Evolutionary conservation across 495 filamentous ascomycete species (phyloP).

Genomic region (Pyronema omphalodes): DNA sequence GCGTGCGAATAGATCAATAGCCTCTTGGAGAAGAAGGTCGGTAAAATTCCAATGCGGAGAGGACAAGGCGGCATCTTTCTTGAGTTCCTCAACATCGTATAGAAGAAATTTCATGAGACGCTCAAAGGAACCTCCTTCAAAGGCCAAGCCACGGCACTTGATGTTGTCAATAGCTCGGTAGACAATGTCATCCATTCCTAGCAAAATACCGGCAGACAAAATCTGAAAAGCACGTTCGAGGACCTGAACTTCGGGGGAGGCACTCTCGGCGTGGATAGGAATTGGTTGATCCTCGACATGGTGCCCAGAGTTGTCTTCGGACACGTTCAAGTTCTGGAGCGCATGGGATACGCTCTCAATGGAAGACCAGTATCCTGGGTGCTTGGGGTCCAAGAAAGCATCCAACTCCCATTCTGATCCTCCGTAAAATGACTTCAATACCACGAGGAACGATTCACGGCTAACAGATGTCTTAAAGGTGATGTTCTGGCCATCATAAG

Average conservation of each 20-base stretch:
- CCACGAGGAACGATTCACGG: constrained; percentile 17
- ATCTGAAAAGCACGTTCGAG: constrained; percentile 17
- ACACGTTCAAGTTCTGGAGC: not conserved
- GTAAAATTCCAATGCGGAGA: constrained; percentile 8
- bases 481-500: not conserved
- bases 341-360: not conserved
- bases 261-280: not conserved
- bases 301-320: not conserved
- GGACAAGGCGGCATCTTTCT: not conserved
- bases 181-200: constrained; percentile 18
- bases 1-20: constrained; percentile 15
- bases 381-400: constrained; percentile 18
- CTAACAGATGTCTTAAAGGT: constrained; percentile 3
- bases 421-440: constrained; percentile 16
- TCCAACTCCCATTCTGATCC: constrained; percentile 20
- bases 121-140: constrained; percentile 17
- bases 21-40: constrained; percentile 12
- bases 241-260: constrained; percentile 15
- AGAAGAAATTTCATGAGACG: constrained; percentile 17
- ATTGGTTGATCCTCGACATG: not conserved
- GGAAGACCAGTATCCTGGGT: constrained; percentile 13
- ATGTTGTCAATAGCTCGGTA: constrained; percentile 13
- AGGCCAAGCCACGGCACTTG: constrained; percentile 16
- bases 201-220: constrained; percentile 13
- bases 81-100: constrained; percentile 4